These are phyloP conservation scores for Ascochyta lentis DNA, from an alignment of 2,329 filamentous ascomycete genomes.

Conservation along the genomic window DNA sequence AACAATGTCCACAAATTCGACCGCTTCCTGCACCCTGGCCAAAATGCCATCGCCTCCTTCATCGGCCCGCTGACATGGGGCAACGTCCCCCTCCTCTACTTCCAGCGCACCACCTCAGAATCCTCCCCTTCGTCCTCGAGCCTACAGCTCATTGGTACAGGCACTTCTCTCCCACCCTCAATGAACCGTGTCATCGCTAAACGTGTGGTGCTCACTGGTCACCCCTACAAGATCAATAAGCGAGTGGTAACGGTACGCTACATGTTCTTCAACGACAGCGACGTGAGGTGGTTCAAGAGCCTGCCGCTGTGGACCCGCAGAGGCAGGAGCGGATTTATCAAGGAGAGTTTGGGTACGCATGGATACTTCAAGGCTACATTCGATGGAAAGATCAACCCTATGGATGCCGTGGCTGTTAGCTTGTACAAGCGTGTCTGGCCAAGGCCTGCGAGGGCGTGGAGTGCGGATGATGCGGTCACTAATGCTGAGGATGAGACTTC, in stretches of 20 bases:
- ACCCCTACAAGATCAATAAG: constrained; percentile 99
- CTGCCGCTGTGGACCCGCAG: constrained; percentile 92
- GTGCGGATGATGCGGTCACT: constrained; percentile 12
- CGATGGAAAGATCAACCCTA: constrained; percentile 92
- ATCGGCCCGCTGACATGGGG: constrained; percentile 93
- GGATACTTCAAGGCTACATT: constrained; percentile 99
- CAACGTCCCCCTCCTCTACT: constrained; percentile 86
- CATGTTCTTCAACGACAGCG: constrained; percentile 99
- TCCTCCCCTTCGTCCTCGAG: constrained; percentile 31
- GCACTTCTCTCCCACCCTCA: constrained; percentile 82
- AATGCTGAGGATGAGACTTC: not conserved
- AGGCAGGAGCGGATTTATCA: constrained; percentile 87
- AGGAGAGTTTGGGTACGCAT: constrained; percentile 93
- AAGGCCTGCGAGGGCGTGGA: constrained; percentile 64
- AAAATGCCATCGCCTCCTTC: constrained; percentile 87
- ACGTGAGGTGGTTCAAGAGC: constrained; percentile 97
- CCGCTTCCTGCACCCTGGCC: constrained; percentile 88
- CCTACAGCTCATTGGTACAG: constrained; percentile 81
- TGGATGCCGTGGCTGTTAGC: constrained; percentile 91
- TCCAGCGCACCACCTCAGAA: constrained; percentile 65
- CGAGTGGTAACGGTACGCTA: constrained; percentile 95
- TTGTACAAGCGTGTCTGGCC: constrained; percentile 66
- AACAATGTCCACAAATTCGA: constrained; percentile 98
- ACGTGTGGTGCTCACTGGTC: constrained; percentile 89
- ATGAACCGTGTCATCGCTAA: constrained; percentile 84